Evolutionary conservation across 2,329 filamentous ascomycete genomes (phyloP), one percentile per base, ranked within the genome.

Genomic region (Aspergillus sp.): DNA sequence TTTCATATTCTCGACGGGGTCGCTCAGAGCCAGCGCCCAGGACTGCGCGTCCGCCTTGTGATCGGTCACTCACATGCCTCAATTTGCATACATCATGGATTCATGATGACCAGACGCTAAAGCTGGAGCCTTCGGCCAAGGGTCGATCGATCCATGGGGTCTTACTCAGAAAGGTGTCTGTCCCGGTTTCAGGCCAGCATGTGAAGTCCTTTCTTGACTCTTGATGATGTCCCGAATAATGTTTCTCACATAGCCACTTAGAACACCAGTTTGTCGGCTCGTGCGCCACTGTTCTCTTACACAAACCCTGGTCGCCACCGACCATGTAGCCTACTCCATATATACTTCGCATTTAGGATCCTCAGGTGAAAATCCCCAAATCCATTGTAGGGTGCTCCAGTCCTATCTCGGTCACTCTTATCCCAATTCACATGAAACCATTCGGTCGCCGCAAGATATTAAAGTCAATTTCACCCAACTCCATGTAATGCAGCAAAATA

Each of bases 401-500:
- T 14, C 24, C 15, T 27, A 46, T 23, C 14, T 11, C 15, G 7
- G 11, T 46, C 21, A 6, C 6, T 31, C 23, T n/a, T 9, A 14
- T 23, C 27, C 21, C 23, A 27, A 31, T 44, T 7, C 17, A 44
- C 41, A 24, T 44, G 41, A 44, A 12, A 44, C 9, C 17, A 12
- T 21, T 21, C 17, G 21, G 11, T 21, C 8, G 12, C 23, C 41
- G 19, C 11, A 12, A 24, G 17, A 27, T n/a, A 23, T 23, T 31
- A 23, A 31, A 46, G 14, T 46, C 44, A 48, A 59, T 47, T 27
- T 50, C 49, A 60, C 56, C 56, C 35, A 62, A 62, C 61, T 58
- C 61, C 61, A 51, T 59, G 54, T 56, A 24, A 54, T 54, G 52
- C 52, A 37, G 27, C 33, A 54, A 54, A 47, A 51, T 33, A 56